Conservation (phyloP, 192 early-diverging fungal genomes). For the Allomyces arbusculus region DNA sequence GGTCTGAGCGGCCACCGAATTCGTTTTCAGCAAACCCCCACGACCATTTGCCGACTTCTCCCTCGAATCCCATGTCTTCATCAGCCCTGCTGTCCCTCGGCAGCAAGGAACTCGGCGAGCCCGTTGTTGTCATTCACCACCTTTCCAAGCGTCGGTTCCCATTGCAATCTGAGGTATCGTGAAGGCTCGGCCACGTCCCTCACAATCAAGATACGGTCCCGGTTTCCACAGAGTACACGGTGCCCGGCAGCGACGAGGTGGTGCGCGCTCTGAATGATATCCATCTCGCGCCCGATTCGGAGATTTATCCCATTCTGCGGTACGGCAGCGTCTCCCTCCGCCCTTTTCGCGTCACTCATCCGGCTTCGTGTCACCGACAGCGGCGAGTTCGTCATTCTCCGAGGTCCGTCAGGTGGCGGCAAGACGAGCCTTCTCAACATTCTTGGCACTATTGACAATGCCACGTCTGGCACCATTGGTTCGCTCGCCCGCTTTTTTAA, state of each 20-base stretch:
- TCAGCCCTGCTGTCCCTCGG: slow-evolving; percentile 1
- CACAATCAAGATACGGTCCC: neutral
- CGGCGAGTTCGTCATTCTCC: slow-evolving; percentile 19
- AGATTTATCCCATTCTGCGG: slow-evolving; percentile 12
- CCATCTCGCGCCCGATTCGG: slow-evolving; percentile 10
- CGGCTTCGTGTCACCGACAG: too few relatives aligned
- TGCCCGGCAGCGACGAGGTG: slow-evolving; percentile 9
- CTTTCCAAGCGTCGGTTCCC: slow-evolving; percentile 6
- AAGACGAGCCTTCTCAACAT: slow-evolving; percentile 22
- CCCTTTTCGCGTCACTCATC: too few relatives aligned
- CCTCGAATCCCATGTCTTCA: too few relatives aligned
- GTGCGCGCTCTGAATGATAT: slow-evolving; percentile 12
- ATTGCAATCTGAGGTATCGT: neutral
- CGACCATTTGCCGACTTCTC: too few relatives aligned
- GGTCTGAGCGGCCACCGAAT: too few relatives aligned
- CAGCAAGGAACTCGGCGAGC: slow-evolving; percentile 9
- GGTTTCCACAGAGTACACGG: slow-evolving; percentile 6
- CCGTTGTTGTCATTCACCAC: slow-evolving; percentile 7
- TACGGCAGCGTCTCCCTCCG: too few relatives aligned
- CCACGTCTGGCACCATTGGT: slow-evolving; percentile 10
- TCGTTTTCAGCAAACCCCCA: too few relatives aligned
- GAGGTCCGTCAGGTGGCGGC: slow-evolving; percentile 21
- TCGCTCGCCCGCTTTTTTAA: neutral
- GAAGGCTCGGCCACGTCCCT: too few relatives aligned
- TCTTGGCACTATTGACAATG: slow-evolving; percentile 13